phyloP scores from a whole-genome alignment of 78 protist species.

The Carpediemonas membranifera region DNA sequence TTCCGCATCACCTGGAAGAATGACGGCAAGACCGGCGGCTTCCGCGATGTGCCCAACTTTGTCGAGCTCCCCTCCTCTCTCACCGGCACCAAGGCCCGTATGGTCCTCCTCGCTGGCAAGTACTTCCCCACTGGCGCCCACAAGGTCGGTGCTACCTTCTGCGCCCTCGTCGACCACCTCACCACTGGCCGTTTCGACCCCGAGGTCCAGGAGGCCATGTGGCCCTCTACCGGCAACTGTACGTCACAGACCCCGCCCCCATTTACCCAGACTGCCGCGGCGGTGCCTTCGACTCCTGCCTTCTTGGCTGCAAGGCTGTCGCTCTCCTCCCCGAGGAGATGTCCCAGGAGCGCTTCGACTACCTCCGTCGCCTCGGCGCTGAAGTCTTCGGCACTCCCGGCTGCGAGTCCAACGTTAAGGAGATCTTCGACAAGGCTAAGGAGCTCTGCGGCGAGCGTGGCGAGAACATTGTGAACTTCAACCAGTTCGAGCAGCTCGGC shows the following conservation, averaged over 20 bases:
- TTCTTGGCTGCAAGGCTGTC: slow-evolving; percentile 31
- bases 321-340: slow-evolving; percentile 40
- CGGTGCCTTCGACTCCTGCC: slow-evolving; percentile 30
- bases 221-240: slow-evolving; percentile 49
- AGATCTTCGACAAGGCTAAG: slow-evolving; percentile 35
- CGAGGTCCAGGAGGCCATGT: slow-evolving; percentile 16
- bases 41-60: slow-evolving; percentile 2
- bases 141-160: slow-evolving; percentile 25
- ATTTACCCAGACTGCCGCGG: slow-evolving; percentile 47
- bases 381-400: slow-evolving; percentile 37
- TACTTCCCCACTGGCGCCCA: slow-evolving; percentile 37
- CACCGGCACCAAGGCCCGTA: slow-evolving; percentile 27
- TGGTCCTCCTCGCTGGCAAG: slow-evolving; percentile 28
- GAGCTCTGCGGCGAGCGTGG: not conserved
- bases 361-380: slow-evolving; percentile 24
- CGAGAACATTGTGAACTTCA: slow-evolving; percentile 9
- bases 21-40: not conserved
- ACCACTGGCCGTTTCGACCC: slow-evolving; percentile 26
- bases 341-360: slow-evolving; percentile 42
- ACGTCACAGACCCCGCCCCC: too few relatives aligned
- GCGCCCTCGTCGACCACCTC: slow-evolving; percentile 23
- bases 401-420: slow-evolving; percentile 40
- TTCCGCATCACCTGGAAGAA: slow-evolving; percentile 41
- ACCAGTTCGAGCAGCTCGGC: slow-evolving; percentile 28
- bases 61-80: slow-evolving; percentile 21